phyloP scores from a whole-genome alignment of 1,284 basidiomycete genomes.

The Cutaneotrichosporon sp. region DNA sequence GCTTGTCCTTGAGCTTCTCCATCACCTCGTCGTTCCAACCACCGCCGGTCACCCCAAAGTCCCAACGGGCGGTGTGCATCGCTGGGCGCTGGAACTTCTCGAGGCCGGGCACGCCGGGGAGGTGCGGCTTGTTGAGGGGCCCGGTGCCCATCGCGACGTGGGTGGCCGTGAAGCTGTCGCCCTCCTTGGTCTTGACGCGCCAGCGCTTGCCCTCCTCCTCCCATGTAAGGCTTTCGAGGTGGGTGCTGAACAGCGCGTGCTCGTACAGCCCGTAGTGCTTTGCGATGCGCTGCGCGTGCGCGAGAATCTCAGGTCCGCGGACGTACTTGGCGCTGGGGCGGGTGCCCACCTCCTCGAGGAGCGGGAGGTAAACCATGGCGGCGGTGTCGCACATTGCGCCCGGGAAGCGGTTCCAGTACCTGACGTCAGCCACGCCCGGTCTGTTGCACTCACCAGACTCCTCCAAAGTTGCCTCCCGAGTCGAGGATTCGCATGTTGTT shows the following conservation, averaged over 20 bases:
- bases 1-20: conserved; percentile 17
- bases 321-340: conserved; percentile 19
- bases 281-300: conserved; percentile 20
- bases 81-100: conserved; percentile 20
- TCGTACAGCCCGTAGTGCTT: conserved; percentile 16
- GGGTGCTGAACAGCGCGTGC: conserved; percentile 23
- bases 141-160: conserved; percentile 20
- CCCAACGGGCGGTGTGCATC: conserved; percentile 23
- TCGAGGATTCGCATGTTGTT: conserved; percentile 21
- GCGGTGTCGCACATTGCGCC: conserved; percentile 27
- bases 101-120: conserved; percentile 18
- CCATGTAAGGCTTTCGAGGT: conserved; percentile 14
- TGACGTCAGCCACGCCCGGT: conserved; percentile 5
- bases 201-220: conserved; percentile 16
- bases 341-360: conserved; percentile 19
- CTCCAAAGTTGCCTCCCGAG: conserved; percentile 22
- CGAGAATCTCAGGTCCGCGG: conserved; percentile 21
- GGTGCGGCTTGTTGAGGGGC: conserved; percentile 17
- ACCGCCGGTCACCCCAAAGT: conserved; percentile 19
- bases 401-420: conserved; percentile 26
- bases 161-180: conserved; percentile 22
- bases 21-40: conserved; percentile 15
- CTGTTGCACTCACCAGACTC: conserved; percentile 17
- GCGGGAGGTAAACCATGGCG: conserved; percentile 22
- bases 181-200: conserved; percentile 16